Percentiles rank a stretch among this genome's conserved stretches.
phyloP scores from a whole-genome alignment of 495 filamentous ascomycete species.

The Cercophora samala region DNA sequence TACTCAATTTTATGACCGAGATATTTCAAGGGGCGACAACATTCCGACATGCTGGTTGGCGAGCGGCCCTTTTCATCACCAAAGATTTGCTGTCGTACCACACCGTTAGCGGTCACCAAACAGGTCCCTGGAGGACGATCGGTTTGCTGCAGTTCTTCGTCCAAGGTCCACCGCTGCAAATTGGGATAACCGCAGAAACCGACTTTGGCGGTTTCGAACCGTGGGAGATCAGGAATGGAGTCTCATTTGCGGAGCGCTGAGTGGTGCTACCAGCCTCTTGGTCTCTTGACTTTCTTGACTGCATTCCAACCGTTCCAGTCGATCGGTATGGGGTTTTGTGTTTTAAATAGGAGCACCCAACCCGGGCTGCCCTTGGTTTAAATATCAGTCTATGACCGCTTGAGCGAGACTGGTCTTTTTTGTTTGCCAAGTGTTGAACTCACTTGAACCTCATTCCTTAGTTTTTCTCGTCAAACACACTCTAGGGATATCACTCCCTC shows the following conservation, averaged over 20 bases:
- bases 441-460: background rate
- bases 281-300: background rate
- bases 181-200: slow-evolving; percentile 20
- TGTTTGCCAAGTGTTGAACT: slow-evolving; percentile 4
- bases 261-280: background rate
- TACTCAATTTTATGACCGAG: background rate
- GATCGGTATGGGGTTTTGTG: background rate
- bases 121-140: background rate
- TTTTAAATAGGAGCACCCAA: background rate
- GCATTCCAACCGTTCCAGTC: background rate
- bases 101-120: background rate
- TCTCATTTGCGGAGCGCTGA: background rate
- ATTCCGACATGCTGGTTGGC: background rate
- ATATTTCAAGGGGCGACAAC: background rate
- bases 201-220: slow-evolving; percentile 14
- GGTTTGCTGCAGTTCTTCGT: slow-evolving; percentile 11
- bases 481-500: slow-evolving; percentile 8
- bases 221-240: slow-evolving; percentile 10
- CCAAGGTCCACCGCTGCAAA: slow-evolving; percentile 9
- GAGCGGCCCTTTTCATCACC: background rate
- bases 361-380: background rate
- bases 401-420: background rate
- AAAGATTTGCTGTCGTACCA: background rate
- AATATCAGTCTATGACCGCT: background rate
- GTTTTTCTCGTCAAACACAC: background rate